Percentiles rank a stretch among this genome's conserved stretches.
Evolutionary conservation across 2,329 filamentous ascomycete species (phyloP).

Genomic region (Nakataea oryzae): DNA sequence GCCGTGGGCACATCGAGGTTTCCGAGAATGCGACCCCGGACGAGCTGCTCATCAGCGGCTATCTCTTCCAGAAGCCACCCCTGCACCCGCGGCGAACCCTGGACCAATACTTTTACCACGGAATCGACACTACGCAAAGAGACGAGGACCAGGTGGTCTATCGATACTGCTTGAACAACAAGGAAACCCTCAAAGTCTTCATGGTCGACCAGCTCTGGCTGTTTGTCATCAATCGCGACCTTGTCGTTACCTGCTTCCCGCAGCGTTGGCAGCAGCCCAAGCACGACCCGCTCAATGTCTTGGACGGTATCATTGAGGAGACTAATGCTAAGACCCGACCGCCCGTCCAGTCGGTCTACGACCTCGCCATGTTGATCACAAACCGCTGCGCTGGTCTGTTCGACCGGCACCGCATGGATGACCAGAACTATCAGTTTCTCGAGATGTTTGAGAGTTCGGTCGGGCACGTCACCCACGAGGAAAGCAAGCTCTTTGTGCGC

Average conservation of each 20-base stretch:
- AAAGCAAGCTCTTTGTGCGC: conserved; percentile 46
- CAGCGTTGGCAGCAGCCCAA: conserved; percentile 49
- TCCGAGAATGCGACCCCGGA: conserved; percentile 21
- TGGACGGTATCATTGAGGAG: conserved; percentile 53
- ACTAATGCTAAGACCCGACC: conserved; percentile 54
- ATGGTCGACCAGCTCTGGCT: conserved; percentile 64
- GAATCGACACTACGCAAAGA: conserved; percentile 47
- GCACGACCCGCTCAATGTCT: conserved; percentile 51
- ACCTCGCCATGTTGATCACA: conserved; percentile 52
- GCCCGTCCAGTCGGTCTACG: conserved; percentile 49
- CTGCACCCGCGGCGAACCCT: conserved; percentile 52
- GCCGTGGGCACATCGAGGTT: conserved; percentile 19
- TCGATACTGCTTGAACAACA: conserved; percentile 33
- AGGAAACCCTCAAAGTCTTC: conserved; percentile 44
- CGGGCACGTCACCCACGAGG: conserved; percentile 38
- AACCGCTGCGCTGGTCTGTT: conserved; percentile 50
- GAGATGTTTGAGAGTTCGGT: conserved; percentile 60
- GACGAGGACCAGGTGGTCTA: conserved; percentile 57
- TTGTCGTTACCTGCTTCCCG: conserved; percentile 50
- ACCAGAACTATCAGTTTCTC: conserved; percentile 52
- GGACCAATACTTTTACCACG: conserved; percentile 57
- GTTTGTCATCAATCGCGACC: conserved; percentile 46
- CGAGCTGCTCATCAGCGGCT: conserved; percentile 34
- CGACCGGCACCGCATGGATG: conserved; percentile 44
- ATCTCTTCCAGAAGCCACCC: conserved; percentile 31